These are phyloP conservation scores for Agrocybe pediades DNA, from an alignment of 768 basidiomycete genomes.

Conservation along the genomic window DNA sequence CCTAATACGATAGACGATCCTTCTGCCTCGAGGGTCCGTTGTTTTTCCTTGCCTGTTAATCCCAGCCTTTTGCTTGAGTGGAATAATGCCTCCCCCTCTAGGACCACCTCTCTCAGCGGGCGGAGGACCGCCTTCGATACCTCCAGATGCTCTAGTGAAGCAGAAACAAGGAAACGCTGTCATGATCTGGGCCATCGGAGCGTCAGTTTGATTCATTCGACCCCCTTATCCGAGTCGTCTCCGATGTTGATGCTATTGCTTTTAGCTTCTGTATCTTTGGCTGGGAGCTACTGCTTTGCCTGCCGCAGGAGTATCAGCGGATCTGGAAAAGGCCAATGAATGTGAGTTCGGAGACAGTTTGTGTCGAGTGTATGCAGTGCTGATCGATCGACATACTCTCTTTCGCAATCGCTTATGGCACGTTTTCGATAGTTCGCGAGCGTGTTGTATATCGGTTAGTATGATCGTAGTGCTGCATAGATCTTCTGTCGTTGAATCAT, in stretches of 20 bases:
- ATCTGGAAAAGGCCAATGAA: conserved; percentile 24
- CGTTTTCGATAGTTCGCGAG: conserved; percentile 9
- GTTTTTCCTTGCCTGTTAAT: too few relatives aligned
- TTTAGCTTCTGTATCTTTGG: conserved; percentile 26
- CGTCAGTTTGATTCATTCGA: conserved; percentile 15
- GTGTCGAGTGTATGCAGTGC: neutral
- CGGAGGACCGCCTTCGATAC: conserved; percentile 6
- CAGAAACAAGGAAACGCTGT: conserved; percentile 21
- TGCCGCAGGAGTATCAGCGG: conserved; percentile 20
- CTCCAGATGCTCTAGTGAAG: conserved; percentile 12
- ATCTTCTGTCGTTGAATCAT: neutral
- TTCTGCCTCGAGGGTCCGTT: neutral
- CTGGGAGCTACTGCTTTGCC: conserved; percentile 23
- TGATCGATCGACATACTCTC: neutral
- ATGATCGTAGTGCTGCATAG: too few relatives aligned
- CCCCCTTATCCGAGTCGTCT: neutral
- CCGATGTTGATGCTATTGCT: neutral
- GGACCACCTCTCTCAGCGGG: neutral
- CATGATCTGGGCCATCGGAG: conserved; percentile 23
- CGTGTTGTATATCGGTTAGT: conserved; percentile 12
- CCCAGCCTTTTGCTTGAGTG: neutral
- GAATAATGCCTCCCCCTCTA: neutral
- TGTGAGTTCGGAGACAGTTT: conserved; percentile 8
- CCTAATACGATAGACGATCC: neutral
- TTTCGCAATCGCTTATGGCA: too few relatives aligned